Evolutionary conservation across 2,329 filamentous ascomycete species (phyloP), one percentile per base, ranked within the genome.

Genomic region (Pestalotiopsis sp.): DNA sequence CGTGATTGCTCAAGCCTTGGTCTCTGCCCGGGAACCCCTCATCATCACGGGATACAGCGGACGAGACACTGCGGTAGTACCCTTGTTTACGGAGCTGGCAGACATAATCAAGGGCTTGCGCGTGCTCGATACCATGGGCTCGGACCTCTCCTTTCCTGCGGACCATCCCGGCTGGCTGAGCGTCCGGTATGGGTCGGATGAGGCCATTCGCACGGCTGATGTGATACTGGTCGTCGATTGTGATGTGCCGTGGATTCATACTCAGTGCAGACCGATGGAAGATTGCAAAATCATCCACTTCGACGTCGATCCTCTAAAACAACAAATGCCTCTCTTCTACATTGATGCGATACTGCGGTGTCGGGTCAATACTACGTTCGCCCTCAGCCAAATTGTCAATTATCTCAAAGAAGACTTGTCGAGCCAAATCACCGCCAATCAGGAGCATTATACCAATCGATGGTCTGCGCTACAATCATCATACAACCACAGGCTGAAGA

Each of bases 221-320:
- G 88, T 94, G 11, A 97, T 98, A 69, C 73, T 98, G 0, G 91
- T 97, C 2, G 77, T 97, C 27, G 92, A 98, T 79, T 97, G 94
- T 71, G 95, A 98, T 76, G 94, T 97, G 0, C 95, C 95, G 0
- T 98, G 94, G 94, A 94, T 98, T 67, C 90, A 91, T n/a, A 96
- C 93, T 0, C 89, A 90, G 17, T 90, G 87, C 78, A 84, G 83
- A 71, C 90, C 90, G 0, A 78, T 78, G 1, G 78, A 81, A 2
- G 82, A 85, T 14, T 85, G 86, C 23, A 84, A 82, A 70, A 81
- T 92, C 67, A 91, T 88, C 79, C 90, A 92, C 73, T 84, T 92
- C 57, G 90, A 92, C 72, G 83, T 90, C 61, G 90, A 92, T 71
- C 88, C 90, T 1, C 80, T 91, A 27, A 92, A 92, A 81, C 88